phyloP scores from a whole-genome alignment of 805 yeast genomes.

The Diddensiella transvaalensis region DNA sequence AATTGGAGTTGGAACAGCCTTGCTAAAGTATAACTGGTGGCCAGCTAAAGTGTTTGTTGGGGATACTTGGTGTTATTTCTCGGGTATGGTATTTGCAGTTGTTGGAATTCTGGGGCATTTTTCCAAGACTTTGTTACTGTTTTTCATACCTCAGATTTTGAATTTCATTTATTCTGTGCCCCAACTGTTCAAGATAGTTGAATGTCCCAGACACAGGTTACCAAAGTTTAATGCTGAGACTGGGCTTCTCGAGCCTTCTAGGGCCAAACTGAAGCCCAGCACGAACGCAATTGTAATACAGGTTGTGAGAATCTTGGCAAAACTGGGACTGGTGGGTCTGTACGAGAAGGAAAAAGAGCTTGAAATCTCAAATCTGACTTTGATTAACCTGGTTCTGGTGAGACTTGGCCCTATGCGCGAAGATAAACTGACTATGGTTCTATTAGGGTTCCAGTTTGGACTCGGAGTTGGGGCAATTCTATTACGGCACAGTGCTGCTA shows the following conservation, averaged over 20 bases:
- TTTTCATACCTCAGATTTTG: slow-evolving; percentile 86
- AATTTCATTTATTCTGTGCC: slow-evolving; percentile 91
- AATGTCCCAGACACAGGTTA: slow-evolving; percentile 93
- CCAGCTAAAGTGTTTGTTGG: slow-evolving; percentile 96
- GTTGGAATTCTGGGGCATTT: slow-evolving; percentile 96
- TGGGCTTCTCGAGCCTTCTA: slow-evolving; percentile 73
- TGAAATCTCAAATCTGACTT: slow-evolving; percentile 75
- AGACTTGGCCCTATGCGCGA: slow-evolving; percentile 91
- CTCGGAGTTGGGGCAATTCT: slow-evolving; percentile 65
- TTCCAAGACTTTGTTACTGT: slow-evolving; percentile 82
- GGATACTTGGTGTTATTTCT: slow-evolving; percentile 95
- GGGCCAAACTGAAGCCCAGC: slow-evolving; percentile 30
- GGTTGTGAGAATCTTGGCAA: slow-evolving; percentile 46
- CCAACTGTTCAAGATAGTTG: slow-evolving; percentile 79
- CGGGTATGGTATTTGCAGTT: slow-evolving; percentile 98
- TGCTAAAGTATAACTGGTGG: slow-evolving; percentile 78
- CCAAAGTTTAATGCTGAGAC: slow-evolving; percentile 70
- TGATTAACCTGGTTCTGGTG: slow-evolving; percentile 77
- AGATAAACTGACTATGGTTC: slow-evolving; percentile 60
- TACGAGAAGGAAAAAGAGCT: slow-evolving; percentile 32
- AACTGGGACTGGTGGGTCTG: slow-evolving; percentile 47
- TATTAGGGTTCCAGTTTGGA: slow-evolving; percentile 59
- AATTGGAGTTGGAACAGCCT: slow-evolving; percentile 74
- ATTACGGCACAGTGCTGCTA: slow-evolving; percentile 80
- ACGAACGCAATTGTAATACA: slow-evolving; percentile 21